Percentiles rank a stretch among this genome's conserved stretches.
Conservation (phyloP, 306 rosid genomes). For the Clitoria ternatea region DNA sequence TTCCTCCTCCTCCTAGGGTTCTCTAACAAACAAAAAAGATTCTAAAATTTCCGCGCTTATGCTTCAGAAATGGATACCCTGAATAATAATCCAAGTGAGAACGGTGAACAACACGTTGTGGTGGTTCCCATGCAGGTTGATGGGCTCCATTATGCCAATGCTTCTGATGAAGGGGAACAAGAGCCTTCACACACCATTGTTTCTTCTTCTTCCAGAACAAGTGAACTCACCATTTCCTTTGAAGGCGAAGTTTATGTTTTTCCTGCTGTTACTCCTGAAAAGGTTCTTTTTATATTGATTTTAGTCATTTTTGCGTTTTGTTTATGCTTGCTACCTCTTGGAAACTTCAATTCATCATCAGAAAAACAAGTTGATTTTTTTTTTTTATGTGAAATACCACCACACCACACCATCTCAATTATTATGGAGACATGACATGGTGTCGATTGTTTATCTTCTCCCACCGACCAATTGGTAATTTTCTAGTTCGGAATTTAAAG, state of each 20-base stretch:
- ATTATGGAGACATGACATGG: background rate
- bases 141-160: slow-evolving; percentile 21
- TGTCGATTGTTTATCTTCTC: background rate
- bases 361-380: too few relatives aligned
- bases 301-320: background rate
- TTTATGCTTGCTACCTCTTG: too few relatives aligned
- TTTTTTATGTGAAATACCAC: too few relatives aligned
- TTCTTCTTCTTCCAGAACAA: slow-evolving; percentile 35
- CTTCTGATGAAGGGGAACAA: slow-evolving; percentile 29
- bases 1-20: slow-evolving; percentile 20
- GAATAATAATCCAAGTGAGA: slow-evolving; percentile 27
- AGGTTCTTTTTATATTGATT: slow-evolving; percentile 32
- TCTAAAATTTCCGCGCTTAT: slow-evolving; percentile 26
- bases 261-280: slow-evolving; percentile 64
- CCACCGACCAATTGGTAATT: background rate
- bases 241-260: slow-evolving; percentile 75
- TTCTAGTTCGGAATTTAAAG: background rate
- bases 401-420: background rate
- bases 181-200: background rate
- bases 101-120: slow-evolving; percentile 1
- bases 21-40: too few relatives aligned
- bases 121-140: slow-evolving; percentile 33
- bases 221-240: slow-evolving; percentile 70
- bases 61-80: slow-evolving; percentile 37
- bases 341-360: too few relatives aligned